Percentiles rank a stretch among this genome's conserved stretches.
These are phyloP conservation scores for Penicillium fuscoglaucum DNA, from an alignment of 2,329 filamentous ascomycete genomes.

Conservation along the genomic window DNA sequence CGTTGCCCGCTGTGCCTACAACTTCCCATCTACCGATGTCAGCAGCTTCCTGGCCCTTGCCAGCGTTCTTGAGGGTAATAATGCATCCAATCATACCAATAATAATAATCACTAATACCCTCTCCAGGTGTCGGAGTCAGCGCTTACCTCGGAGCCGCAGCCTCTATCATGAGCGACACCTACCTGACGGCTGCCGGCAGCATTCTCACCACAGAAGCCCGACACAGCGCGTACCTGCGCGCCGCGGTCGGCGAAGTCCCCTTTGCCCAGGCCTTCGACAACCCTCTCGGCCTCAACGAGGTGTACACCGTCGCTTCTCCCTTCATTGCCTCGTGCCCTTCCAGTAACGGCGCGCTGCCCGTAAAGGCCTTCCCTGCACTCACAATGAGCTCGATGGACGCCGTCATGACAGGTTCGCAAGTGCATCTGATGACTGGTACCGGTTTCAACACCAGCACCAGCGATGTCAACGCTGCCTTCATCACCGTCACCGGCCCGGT, in stretches of 20 bases:
- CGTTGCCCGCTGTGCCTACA: constrained; percentile 57
- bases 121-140: too few relatives aligned
- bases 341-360: constrained; percentile 56
- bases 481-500: constrained; percentile 27
- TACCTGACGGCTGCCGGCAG: constrained; percentile 63
- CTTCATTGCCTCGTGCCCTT: constrained; percentile 62
- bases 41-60: constrained; percentile 26
- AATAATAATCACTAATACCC: too few relatives aligned
- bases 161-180: constrained; percentile 56
- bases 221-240: constrained; percentile 64
- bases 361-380: constrained; percentile 62
- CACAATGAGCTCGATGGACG: constrained; percentile 13
- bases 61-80: too few relatives aligned
- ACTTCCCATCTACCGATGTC: constrained; percentile 53
- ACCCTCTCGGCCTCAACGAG: constrained; percentile 57
- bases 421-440: constrained; percentile 28
- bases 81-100: too few relatives aligned
- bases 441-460: constrained; percentile 25
- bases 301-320: constrained; percentile 65
- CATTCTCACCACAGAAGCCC: constrained; percentile 65
- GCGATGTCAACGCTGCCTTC: constrained; percentile 21
- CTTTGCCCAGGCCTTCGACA: constrained; percentile 62
- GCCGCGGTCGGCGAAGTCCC: constrained; percentile 50
- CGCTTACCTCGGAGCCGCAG: constrained; percentile 64
- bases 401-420: constrained; percentile 20